Evolutionary conservation across 257 asterid genomes (phyloP).

Genomic region (Penstemon eatonii): DNA sequence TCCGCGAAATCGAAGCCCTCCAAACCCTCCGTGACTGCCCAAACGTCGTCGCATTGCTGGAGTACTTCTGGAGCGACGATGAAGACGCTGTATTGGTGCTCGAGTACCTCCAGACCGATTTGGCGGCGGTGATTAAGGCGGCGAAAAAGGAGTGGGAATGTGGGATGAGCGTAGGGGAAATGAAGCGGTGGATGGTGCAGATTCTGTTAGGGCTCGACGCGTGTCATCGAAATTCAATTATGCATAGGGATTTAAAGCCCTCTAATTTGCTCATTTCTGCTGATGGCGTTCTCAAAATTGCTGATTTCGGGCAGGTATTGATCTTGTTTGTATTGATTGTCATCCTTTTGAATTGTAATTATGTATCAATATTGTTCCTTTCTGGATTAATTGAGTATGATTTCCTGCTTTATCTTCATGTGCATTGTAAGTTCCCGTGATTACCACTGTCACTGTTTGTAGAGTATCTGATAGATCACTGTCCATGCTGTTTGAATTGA

Average conservation of each 20-base stretch:
- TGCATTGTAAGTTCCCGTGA: no score
- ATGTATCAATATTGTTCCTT: not conserved
- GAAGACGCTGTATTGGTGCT: slow-evolving; percentile 92
- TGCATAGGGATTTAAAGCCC: slow-evolving; percentile 92
- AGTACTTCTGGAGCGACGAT: slow-evolving; percentile 89
- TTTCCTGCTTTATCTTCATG: no score
- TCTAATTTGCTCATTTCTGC: slow-evolving; percentile 82
- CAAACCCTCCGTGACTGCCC: slow-evolving; percentile 70
- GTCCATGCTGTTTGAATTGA: no score
- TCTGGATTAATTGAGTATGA: no score
- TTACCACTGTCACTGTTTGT: no score
- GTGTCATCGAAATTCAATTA: slow-evolving; percentile 78
- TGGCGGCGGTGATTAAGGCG: slow-evolving; percentile 60
- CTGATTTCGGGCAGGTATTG: slow-evolving; percentile 95
- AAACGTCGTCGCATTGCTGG: slow-evolving; percentile 64
- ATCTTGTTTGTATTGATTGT: not conserved
- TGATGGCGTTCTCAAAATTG: slow-evolving; percentile 81
- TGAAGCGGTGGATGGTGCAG: slow-evolving; percentile 89
- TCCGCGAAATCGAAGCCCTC: slow-evolving; percentile 82
- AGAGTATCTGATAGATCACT: no score
- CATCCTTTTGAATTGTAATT: not conserved
- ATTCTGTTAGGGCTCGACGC: slow-evolving; percentile 71
- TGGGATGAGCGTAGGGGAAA: slow-evolving; percentile 66
- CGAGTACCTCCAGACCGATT: slow-evolving; percentile 79
- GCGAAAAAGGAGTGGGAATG: slow-evolving; percentile 64